Percentiles rank a stretch among this genome's conserved stretches.
These are phyloP conservation scores for Botrytis cinerea DNA, from an alignment of 2,329 filamentous ascomycete species.

Conservation along the genomic window DNA sequence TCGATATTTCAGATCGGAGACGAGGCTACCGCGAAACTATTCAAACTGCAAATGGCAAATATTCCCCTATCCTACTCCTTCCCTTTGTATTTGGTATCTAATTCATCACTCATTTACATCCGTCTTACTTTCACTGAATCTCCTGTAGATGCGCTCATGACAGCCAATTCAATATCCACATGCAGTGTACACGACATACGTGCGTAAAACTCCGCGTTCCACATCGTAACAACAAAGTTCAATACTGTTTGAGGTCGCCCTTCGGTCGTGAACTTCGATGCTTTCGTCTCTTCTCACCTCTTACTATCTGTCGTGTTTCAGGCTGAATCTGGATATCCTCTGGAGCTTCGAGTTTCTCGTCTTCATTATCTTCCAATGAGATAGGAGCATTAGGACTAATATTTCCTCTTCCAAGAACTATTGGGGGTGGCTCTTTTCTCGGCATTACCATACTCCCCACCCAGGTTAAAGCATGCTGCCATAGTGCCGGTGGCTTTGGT, in stretches of 20 bases:
- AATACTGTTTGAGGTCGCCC: constrained; percentile 1
- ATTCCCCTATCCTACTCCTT: background rate
- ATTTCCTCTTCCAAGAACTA: constrained; percentile 16
- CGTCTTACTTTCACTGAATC: background rate
- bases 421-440: constrained; percentile 19
- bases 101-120: background rate
- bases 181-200: background rate
- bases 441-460: constrained; percentile 22
- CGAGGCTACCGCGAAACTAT: background rate
- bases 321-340: constrained; percentile 21
- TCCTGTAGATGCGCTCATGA: background rate
- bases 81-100: background rate
- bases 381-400: constrained; percentile 11
- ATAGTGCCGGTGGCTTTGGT: constrained; percentile 21
- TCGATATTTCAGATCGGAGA: background rate
- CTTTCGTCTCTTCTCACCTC: constrained; percentile 15
- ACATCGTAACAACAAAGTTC: background rate
- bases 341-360: constrained; percentile 16
- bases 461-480: constrained; percentile 20
- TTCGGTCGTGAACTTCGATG: constrained; percentile 19
- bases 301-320: constrained; percentile 17
- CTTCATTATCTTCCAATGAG: constrained; percentile 7
- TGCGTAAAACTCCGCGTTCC: too few relatives aligned
- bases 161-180: background rate
- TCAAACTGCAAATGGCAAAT: background rate